Evolutionary conservation across 2,329 filamentous ascomycete species (phyloP).

Genomic region (Verruconis gallopava): DNA sequence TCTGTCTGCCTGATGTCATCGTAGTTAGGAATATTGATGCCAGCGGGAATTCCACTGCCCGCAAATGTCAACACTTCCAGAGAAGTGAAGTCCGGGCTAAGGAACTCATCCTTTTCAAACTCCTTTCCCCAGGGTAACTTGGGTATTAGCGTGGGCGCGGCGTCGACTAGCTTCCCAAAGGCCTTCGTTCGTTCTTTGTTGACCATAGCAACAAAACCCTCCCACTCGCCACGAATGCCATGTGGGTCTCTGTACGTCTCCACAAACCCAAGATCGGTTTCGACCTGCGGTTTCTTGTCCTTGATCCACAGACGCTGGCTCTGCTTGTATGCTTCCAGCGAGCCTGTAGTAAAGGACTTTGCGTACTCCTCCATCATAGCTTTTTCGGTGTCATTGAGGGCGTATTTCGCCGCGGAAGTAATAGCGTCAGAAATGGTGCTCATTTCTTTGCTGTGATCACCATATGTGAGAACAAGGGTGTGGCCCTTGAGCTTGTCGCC

Average conservation of each 20-base stretch:
- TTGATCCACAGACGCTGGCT: conserved; percentile 41
- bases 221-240: conserved; percentile 41
- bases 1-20: conserved; percentile 69
- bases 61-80: conserved; percentile 81
- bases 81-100: conserved; percentile 90
- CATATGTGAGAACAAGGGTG: conserved; percentile 32
- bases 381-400: conserved; percentile 31
- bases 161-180: conserved; percentile 72
- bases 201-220: conserved; percentile 48
- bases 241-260: conserved; percentile 43
- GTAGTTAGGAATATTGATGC: conserved; percentile 49
- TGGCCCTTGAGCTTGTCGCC: conserved; percentile 28
- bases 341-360: conserved; percentile 37
- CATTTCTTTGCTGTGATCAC: conserved; percentile 35
- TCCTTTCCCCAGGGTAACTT: conserved; percentile 76
- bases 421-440: conserved; percentile 33
- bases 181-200: conserved; percentile 84
- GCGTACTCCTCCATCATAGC: conserved; percentile 35
- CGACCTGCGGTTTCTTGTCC: conserved; percentile 38
- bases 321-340: conserved; percentile 36
- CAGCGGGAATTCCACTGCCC: conserved; percentile 48
- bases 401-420: conserved; percentile 33
- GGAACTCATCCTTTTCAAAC: conserved; percentile 93
- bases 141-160: conserved; percentile 72
- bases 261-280: conserved; percentile 41